These are phyloP conservation scores for Aspergillus quadricinctus DNA, from an alignment of 2,329 filamentous ascomycete species.

Conservation along the genomic window DNA sequence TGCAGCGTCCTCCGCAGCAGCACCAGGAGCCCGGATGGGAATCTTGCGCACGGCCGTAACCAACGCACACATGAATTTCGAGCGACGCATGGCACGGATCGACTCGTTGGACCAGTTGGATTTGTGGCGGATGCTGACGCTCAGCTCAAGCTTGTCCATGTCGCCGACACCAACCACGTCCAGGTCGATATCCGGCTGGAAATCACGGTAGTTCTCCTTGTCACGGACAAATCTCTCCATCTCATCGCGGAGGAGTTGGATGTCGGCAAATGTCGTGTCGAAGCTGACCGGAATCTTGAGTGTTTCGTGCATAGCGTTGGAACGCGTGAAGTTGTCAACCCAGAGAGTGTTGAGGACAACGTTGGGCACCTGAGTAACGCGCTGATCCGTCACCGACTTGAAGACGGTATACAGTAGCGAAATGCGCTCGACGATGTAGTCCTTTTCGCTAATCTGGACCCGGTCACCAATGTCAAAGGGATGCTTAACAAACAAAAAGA, in stretches of 20 bases:
- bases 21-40: slow-evolving; percentile 78
- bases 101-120: slow-evolving; percentile 87
- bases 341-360: slow-evolving; percentile 87
- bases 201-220: slow-evolving; percentile 85
- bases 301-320: slow-evolving; percentile 84
- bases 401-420: slow-evolving; percentile 92
- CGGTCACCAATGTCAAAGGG: slow-evolving; percentile 95
- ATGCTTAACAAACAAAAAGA: slow-evolving; percentile 98
- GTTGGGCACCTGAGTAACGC: slow-evolving; percentile 80
- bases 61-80: slow-evolving; percentile 95
- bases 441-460: slow-evolving; percentile 68
- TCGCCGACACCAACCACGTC: slow-evolving; percentile 74
- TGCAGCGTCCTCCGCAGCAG: slow-evolving; percentile 47
- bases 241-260: slow-evolving; percentile 78
- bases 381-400: slow-evolving; percentile 74
- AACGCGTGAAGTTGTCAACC: slow-evolving; percentile 90
- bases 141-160: slow-evolving; percentile 81
- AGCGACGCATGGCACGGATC: slow-evolving; percentile 73
- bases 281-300: slow-evolving; percentile 77
- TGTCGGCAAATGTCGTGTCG: slow-evolving; percentile 83
- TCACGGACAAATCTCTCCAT: slow-evolving; percentile 79
- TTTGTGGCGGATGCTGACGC: slow-evolving; percentile 85
- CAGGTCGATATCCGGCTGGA: slow-evolving; percentile 76
- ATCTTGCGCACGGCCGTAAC: slow-evolving; percentile 80
- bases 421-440: slow-evolving; percentile 85